Evolutionary conservation across 768 basidiomycete species (phyloP).

Genomic region (Vishniacozyma victoriae): DNA sequence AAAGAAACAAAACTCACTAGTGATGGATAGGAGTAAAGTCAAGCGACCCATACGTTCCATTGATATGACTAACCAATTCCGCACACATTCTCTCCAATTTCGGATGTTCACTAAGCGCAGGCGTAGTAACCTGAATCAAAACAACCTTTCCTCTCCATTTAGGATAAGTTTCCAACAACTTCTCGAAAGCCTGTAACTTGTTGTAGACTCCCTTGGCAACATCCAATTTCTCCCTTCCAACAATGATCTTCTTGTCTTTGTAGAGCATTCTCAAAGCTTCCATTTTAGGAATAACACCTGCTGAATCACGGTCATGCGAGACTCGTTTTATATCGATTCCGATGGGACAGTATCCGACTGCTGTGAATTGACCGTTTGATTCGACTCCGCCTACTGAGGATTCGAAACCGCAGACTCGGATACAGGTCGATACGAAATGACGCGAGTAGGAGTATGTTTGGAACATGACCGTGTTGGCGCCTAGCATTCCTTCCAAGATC

Average conservation of each 20-base stretch:
- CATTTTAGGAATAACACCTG: conserved; percentile 84
- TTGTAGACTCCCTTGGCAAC: conserved; percentile 97
- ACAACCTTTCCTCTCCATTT: conserved; percentile 82
- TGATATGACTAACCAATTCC: conserved; percentile 89
- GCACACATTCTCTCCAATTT: conserved; percentile 90
- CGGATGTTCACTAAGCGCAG: conserved; percentile 82
- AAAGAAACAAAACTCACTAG: no score
- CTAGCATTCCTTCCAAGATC: conserved; percentile 95
- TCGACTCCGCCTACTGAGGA: conserved; percentile 67
- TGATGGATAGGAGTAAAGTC: conserved; percentile 98
- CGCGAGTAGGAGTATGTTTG: conserved; percentile 89
- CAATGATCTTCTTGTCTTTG: conserved; percentile 96
- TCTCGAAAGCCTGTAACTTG: conserved; percentile 93
- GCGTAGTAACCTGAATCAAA: conserved; percentile 79
- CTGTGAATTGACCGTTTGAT: conserved; percentile 73
- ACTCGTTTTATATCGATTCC: conserved; percentile 91
- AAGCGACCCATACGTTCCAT: conserved; percentile 86
- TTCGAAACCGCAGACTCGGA: conserved; percentile 94
- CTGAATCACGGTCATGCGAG: conserved; percentile 65
- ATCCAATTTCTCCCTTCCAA: conserved; percentile 94
- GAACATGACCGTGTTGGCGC: conserved; percentile 94
- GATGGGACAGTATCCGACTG: conserved; percentile 85
- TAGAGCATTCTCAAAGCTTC: conserved; percentile 77
- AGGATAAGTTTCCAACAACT: conserved; percentile 85
- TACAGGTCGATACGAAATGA: conserved; percentile 89